Base-by-base conservation (phyloP, 768 basidiomycete species). In the Thelephora ganbajun region DNA sequence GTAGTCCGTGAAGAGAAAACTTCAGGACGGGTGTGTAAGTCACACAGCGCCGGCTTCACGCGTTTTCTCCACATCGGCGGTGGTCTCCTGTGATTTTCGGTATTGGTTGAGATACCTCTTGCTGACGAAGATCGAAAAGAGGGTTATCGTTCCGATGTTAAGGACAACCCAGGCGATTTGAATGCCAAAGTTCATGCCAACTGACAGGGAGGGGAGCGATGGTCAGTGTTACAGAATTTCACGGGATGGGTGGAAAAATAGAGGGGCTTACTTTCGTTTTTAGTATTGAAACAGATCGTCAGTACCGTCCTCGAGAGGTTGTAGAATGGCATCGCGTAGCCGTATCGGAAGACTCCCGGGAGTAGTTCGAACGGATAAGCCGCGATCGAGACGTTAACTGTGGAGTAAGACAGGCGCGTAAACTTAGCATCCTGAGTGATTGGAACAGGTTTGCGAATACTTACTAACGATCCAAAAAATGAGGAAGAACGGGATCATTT, bases 261-360 rank as follows among this genome's bases (percentile, higher is more conserved):
- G 34, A 35, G 20, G 23, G 11, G 66, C 75, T 34, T 50, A 80
- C 79, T 57, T 16, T 72, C 62, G 50, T 80, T 79, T 56, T 73
- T 76, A 2, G 80, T 82, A 34, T 71, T 64, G 53, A 87, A 84
- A n/a, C 80, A 59, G 48, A 87, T 66, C 20, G 74, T 66, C 16
- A 84, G 69, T 3, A 76, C 70, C 0, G 79, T 74, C 35, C 66
- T 62, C 12, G 78, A 75, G 23, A 85, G 66, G 54, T 85, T 82
- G 59, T 81, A 85, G 56, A 87, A 84, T 1, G 84, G 84, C 52
- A 68, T 69, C 0, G 74, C 81, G 52, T 77, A 82, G 1, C 81
- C 85, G 50, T 84, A 84, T 43, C 68, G 70, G 61, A 70, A 83
- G 49, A 84, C 51, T 35, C 53, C 53, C 0, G 82, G 80, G 1